These are phyloP conservation scores for Ceratocystis lukuohia DNA, from an alignment of 2,329 filamentous ascomycete genomes.

Conservation along the genomic window DNA sequence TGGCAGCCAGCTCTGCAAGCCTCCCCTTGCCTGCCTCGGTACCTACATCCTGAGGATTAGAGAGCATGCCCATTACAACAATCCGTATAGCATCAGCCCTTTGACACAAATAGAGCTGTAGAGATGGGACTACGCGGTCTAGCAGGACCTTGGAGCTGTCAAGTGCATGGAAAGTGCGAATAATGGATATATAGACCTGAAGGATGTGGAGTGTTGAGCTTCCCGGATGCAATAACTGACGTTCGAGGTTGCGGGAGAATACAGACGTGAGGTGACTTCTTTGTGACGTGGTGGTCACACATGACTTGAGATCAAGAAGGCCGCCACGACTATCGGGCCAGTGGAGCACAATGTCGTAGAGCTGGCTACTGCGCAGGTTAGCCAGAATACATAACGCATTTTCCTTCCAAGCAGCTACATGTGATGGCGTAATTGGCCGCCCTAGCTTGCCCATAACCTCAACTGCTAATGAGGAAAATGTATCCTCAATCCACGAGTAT, in stretches of 20 bases:
- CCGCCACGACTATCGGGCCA: constrained; percentile 62
- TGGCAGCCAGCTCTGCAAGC: constrained; percentile 52
- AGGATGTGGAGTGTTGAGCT: constrained; percentile 64
- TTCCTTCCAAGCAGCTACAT: constrained; percentile 57
- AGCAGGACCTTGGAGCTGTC: constrained; percentile 67
- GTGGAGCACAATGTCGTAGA: constrained; percentile 65
- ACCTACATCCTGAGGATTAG: constrained; percentile 43
- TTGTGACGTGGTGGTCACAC: constrained; percentile 53
- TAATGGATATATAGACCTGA: constrained; percentile 66
- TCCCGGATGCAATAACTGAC: constrained; percentile 58
- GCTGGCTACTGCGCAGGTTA: constrained; percentile 51
- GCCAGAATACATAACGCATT: constrained; percentile 57
- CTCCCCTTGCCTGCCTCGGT: constrained; percentile 31
- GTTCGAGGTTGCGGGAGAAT: constrained; percentile 53
- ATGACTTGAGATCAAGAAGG: constrained; percentile 58
- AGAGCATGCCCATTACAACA: constrained; percentile 60
- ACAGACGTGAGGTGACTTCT: constrained; percentile 56
- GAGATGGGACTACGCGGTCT: constrained; percentile 56
- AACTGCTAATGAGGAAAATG: constrained; percentile 50
- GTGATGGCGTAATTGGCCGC: constrained; percentile 35
- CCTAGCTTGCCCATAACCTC: constrained; percentile 43
- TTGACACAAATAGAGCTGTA: constrained; percentile 63
- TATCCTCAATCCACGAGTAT: constrained; percentile 51
- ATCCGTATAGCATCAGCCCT: constrained; percentile 66
- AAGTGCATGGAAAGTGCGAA: constrained; percentile 59